Conservation (phyloP, 495 filamentous ascomycete species). For the Podospora australis region DNA sequence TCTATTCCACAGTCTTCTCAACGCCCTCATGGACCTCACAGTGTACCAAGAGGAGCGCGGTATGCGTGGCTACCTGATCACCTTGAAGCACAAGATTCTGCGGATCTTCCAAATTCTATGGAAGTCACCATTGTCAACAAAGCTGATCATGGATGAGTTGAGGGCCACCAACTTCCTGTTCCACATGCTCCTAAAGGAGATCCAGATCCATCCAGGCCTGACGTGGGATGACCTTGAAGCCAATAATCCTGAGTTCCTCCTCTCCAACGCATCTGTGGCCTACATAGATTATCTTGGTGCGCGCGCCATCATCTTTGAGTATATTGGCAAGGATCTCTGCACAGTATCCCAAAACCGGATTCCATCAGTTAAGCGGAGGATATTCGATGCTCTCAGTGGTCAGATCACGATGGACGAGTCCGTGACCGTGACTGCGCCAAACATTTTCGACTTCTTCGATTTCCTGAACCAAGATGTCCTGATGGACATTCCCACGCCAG, state of each 20-base stretch:
- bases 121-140: constrained; percentile 73
- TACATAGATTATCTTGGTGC: constrained; percentile 68
- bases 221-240: constrained; percentile 60
- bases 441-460: constrained; percentile 89
- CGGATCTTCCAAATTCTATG: constrained; percentile 75
- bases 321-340: constrained; percentile 76
- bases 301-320: constrained; percentile 70
- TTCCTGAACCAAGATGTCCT: constrained; percentile 68
- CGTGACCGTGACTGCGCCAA: constrained; percentile 55
- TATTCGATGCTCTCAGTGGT: constrained; percentile 74
- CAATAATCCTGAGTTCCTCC: constrained; percentile 53
- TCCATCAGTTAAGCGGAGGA: constrained; percentile 67
- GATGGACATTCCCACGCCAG: constrained; percentile 41
- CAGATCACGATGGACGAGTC: constrained; percentile 57
- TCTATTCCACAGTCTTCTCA: constrained; percentile 74
- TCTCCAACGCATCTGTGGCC: constrained; percentile 53
- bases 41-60: constrained; percentile 49
- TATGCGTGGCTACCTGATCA: constrained; percentile 64
- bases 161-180: constrained; percentile 67
- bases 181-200: constrained; percentile 58
- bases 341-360: constrained; percentile 61
- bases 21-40: constrained; percentile 56
- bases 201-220: constrained; percentile 54
- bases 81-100: constrained; percentile 65
- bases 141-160: constrained; percentile 68